A percentile compares a stretch with the other conserved stretches of the same genome.
Evolutionary conservation across 164 flowering plant species (phyloP).

Genomic region (Tetracentron sinense): DNA sequence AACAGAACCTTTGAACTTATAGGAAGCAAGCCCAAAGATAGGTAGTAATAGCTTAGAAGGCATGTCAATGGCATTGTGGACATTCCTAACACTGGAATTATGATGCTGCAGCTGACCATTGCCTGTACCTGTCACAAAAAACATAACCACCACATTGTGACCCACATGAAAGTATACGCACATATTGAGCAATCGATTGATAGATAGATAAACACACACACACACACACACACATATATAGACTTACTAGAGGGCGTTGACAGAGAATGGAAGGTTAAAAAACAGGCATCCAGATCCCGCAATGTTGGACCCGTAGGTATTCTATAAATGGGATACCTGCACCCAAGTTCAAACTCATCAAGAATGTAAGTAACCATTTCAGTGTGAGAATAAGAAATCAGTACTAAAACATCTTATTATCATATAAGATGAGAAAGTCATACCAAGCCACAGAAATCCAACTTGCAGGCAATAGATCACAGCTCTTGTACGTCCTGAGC

Average conservation of each 20-base stretch:
- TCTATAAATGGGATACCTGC: slow-evolving; percentile 88
- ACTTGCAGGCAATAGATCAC: slow-evolving; percentile 66
- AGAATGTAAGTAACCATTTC: no score
- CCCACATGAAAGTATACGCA: background rate
- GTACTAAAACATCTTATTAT: background rate
- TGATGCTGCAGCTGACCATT: slow-evolving; percentile 19
- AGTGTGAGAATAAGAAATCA: background rate
- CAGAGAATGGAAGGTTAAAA: slow-evolving; percentile 62
- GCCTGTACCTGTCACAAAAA: slow-evolving; percentile 22
- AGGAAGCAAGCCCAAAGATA: slow-evolving; percentile 75
- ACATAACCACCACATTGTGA: slow-evolving; percentile 3
- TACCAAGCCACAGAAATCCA: slow-evolving; percentile 89
- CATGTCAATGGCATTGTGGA: slow-evolving; percentile 16
- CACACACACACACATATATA: background rate
- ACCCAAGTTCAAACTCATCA: slow-evolving; percentile 12
- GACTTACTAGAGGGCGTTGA: slow-evolving; percentile 47
- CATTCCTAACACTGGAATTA: slow-evolving; percentile 22
- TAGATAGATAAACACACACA: no score
- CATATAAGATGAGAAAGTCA: slow-evolving; percentile 1
- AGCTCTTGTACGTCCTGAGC: slow-evolving; percentile 49
- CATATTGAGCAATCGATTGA: no score
- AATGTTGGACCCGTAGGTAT: slow-evolving; percentile 71
- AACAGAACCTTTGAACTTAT: slow-evolving; percentile 57
- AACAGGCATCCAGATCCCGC: slow-evolving; percentile 60
- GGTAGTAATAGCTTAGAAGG: slow-evolving; percentile 47